Conservation (phyloP, 148 eudicot genomes). For the Rheum nobile region DNA sequence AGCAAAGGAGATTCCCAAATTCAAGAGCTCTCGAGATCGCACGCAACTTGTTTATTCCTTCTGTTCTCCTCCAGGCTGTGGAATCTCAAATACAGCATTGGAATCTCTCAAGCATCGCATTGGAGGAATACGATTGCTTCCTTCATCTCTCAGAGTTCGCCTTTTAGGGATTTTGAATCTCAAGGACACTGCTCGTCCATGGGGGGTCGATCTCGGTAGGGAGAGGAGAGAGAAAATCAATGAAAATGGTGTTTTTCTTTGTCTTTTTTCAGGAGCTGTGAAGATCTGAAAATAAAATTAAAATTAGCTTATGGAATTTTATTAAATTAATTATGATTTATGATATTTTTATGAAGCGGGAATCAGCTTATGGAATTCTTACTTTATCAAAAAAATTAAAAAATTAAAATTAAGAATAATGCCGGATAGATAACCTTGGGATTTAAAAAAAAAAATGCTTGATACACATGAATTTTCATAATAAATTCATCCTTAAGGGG, state of each 20-base stretch:
- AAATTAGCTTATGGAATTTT: too few species aligned
- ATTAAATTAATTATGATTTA: too few species aligned
- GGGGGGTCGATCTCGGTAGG: conserved; percentile 4
- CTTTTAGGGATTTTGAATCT: conserved; percentile 8
- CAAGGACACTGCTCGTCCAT: conserved; percentile 1
- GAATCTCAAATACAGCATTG: neutral
- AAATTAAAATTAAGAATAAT: too few species aligned
- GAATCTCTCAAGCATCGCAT: conserved; percentile 1
- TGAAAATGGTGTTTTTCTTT: neutral
- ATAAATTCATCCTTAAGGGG: too few species aligned
- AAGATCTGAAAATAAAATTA: neutral
- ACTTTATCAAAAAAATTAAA: too few species aligned
- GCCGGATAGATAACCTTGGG: too few species aligned
- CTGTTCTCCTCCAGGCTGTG: neutral
- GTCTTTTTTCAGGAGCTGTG: neutral
- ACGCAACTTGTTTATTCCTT: conserved; percentile 4
- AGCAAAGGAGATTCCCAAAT: neutral
- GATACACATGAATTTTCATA: too few species aligned
- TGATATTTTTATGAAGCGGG: too few species aligned
- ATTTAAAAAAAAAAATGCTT: too few species aligned
- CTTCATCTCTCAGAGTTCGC: neutral
- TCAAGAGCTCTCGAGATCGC: neutral
- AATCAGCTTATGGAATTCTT: too few species aligned
- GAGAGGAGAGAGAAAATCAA: conserved; percentile 1
- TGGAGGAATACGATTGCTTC: conserved; percentile 7